Conservation (phyloP, 495 filamentous ascomycete genomes). For the Glonium stellatum region DNA sequence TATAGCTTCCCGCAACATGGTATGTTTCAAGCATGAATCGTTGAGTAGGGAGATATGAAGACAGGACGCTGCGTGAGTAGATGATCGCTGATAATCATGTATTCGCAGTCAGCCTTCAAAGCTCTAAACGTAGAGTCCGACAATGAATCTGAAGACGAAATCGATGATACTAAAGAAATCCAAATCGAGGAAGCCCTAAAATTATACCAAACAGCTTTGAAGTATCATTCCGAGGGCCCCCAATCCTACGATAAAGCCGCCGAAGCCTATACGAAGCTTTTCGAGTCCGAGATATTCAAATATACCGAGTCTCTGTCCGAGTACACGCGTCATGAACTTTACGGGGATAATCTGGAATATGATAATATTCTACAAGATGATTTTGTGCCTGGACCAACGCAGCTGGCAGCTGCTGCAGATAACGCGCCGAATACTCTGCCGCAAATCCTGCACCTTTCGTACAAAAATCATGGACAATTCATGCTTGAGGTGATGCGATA, state of each 20-base stretch:
- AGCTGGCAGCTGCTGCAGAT: slow-evolving; percentile 47
- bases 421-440: slow-evolving; percentile 71
- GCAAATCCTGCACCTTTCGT: slow-evolving; percentile 83
- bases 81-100: neutral
- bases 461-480: slow-evolving; percentile 93
- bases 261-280: slow-evolving; percentile 76
- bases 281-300: slow-evolving; percentile 87
- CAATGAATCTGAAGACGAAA: slow-evolving; percentile 78
- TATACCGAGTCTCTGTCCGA: slow-evolving; percentile 80
- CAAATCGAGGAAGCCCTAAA: slow-evolving; percentile 97
- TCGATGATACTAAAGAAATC: slow-evolving; percentile 91
- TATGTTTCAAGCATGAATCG: slow-evolving; percentile 7
- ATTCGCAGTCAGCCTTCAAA: slow-evolving; percentile 53
- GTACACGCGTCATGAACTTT: slow-evolving; percentile 57
- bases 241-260: slow-evolving; percentile 65
- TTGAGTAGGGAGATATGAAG: neutral
- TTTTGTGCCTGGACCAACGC: slow-evolving; percentile 21
- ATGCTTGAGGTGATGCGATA: slow-evolving; percentile 64
- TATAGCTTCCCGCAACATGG: slow-evolving; percentile 11
- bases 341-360: slow-evolving; percentile 47
- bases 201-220: slow-evolving; percentile 85
- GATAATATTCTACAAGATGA: slow-evolving; percentile 39
- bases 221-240: slow-evolving; percentile 83
- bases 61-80: no score
- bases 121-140: slow-evolving; percentile 91